A percentile compares a stretch with the other conserved stretches of the same genome.
Conservation (phyloP, 2,329 filamentous ascomycete genomes). For the Claviceps maximensis region DNA sequence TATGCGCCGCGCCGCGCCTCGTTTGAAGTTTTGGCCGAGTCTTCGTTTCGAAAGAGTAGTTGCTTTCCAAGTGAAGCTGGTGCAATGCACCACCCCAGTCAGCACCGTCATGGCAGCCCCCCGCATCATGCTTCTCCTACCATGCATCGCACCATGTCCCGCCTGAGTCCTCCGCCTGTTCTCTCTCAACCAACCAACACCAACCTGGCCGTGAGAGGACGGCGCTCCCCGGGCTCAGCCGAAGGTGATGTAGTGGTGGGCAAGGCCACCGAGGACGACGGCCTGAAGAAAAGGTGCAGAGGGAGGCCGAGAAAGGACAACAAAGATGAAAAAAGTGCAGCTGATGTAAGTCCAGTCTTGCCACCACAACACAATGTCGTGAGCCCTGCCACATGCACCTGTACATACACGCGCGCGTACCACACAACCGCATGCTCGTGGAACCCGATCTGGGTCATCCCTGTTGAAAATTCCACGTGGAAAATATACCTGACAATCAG, state of each 20-base stretch:
- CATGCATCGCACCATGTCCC: background rate
- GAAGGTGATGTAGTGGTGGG: background rate
- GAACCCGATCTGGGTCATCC: background rate
- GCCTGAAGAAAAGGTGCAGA: constrained; percentile 46
- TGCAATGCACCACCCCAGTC: background rate
- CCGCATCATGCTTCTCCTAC: background rate
- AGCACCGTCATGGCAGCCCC: background rate
- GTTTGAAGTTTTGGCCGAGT: background rate
- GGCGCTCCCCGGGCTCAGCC: constrained; percentile 10
- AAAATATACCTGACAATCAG: background rate
- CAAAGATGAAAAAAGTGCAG: constrained; percentile 67
- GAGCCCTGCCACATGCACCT: background rate
- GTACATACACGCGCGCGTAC: background rate
- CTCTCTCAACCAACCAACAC: background rate
- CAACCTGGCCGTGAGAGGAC: background rate
- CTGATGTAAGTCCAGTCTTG: constrained; percentile 56
- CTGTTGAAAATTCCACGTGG: too few species aligned
- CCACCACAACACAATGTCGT: background rate
- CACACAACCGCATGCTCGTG: too few species aligned
- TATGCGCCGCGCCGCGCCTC: too few species aligned
- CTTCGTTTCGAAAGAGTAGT: background rate
- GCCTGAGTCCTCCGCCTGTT: background rate
- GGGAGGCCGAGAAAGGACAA: constrained; percentile 64
- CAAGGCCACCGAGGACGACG: constrained; percentile 23
- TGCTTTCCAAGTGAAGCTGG: too few species aligned